Base-by-base conservation (phyloP, 225 moss, liverwort and hornwort species). In the Takakia lepidozioides region DNA sequence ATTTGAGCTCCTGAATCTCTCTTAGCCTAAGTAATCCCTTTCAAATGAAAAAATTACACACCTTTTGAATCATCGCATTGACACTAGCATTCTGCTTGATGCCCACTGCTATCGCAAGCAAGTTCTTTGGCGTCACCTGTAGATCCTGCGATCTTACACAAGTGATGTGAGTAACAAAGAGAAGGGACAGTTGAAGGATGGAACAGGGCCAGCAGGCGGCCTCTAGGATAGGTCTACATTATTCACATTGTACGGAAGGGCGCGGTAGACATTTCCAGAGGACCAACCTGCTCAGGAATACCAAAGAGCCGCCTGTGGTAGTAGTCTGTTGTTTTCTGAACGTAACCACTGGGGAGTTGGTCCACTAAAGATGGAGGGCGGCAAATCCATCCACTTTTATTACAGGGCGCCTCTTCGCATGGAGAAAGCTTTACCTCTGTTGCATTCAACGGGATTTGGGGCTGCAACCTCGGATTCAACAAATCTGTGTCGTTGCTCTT, bases 31-130 rank as follows among this genome's bases (percentile, higher is more conserved):
- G n/a, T n/a, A n/a, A n/a, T n/a, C n/a, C n/a, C n/a, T n/a, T n/a
- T n/a, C n/a, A n/a, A n/a, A n/a, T n/a, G n/a, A n/a, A n/a, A n/a
- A n/a, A n/a, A 32, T 2, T 17, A 7, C 10, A 11, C 59, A 82
- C 82, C 73, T 77, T 77, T 57, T 73, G 56, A 57, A 82, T 60
- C 27, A 82, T 77, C n/a, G 73, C 63, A 55, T 82, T 77, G n/a
- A 82, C 82, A 55, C 73, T 72, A 24, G 54, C 41, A 20, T 70
- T 82, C 55, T 72, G 72, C 55, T 67, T 82, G 61, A 82, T 82
- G 46, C 73, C 76, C 44, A 77, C 77, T 48, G 82, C 73, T 61
- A 82, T 39, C 19, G 76, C 82, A 37, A 82, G 82, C 7, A 82
- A 52, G 56, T 82, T 66, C 67, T 77, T 72, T 0, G 77, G 82